These are phyloP conservation scores for Sugiyamaella boreocaroliniensis DNA, from an alignment of 805 yeast genomes.

Conservation along the genomic window DNA sequence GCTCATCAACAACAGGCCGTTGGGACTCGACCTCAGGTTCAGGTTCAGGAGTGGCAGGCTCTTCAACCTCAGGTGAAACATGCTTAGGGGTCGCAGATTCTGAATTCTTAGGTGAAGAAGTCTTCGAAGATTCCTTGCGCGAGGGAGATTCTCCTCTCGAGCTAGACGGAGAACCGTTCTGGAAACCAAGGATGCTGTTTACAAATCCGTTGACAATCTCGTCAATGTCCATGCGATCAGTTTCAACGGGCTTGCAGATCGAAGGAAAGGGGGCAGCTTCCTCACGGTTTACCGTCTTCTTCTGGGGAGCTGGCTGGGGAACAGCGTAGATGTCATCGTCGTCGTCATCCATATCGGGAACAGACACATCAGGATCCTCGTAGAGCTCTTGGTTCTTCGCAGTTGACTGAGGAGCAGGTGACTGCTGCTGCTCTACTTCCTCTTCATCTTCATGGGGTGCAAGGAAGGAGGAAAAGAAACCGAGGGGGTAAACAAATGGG, in stretches of 20 bases:
- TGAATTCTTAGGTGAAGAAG: background rate
- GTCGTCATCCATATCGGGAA: conserved; percentile 7
- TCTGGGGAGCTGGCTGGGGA: conserved; percentile 4
- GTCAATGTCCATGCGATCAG: conserved; percentile 4
- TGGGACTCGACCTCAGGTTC: background rate
- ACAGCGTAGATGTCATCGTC: conserved; percentile 8
- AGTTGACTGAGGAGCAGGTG: conserved; percentile 6
- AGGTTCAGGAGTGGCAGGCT: conserved; percentile 2
- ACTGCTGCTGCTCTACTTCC: background rate
- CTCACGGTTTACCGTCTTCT: background rate
- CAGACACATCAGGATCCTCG: conserved; percentile 16
- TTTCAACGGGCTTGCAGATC: conserved; percentile 1
- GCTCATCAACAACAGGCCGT: background rate
- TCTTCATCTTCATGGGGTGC: background rate
- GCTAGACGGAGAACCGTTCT: background rate
- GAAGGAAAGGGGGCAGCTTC: background rate
- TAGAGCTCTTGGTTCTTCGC: conserved; percentile 3
- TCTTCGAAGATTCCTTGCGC: background rate
- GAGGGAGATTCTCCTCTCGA: background rate
- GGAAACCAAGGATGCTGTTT: background rate
- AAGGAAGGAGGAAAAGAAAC: background rate
- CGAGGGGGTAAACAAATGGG: background rate
- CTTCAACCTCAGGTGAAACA: conserved; percentile 2
- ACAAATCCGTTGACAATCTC: conserved; percentile 6
- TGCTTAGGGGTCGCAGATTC: conserved; percentile 1